These are phyloP conservation scores for Solanum paucissectum DNA, from an alignment of 257 asterid genomes.

Conservation along the genomic window DNA sequence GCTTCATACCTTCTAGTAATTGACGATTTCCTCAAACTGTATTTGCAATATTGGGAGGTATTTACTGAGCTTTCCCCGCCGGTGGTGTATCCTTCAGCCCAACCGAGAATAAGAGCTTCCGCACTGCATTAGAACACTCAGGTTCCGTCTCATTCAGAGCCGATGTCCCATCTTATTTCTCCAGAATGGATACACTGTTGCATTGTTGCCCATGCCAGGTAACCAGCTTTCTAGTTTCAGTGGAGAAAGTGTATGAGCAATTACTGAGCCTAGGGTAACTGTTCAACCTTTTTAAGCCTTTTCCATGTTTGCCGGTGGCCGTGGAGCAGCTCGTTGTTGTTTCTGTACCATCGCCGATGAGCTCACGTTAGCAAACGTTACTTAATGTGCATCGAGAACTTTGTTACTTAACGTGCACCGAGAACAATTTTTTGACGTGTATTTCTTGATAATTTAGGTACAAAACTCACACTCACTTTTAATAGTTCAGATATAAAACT, in stretches of 20 bases:
- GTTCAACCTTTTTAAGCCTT: not conserved
- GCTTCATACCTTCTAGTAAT: not conserved
- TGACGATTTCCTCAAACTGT: not conserved
- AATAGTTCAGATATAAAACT: no score
- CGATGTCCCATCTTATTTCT: not conserved
- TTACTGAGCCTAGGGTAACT: not conserved
- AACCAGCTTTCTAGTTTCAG: not conserved
- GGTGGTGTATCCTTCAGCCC: not conserved
- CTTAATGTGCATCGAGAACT: not conserved
- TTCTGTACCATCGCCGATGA: not conserved
- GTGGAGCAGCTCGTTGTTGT: not conserved
- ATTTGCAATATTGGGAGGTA: not conserved
- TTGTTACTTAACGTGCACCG: not conserved
- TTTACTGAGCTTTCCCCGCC: not conserved
- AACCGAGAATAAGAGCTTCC: not conserved
- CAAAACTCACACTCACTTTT: fast-evolving
- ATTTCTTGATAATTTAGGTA: no score
- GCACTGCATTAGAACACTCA: not conserved
- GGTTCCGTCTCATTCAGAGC: not conserved
- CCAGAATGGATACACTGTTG: not conserved
- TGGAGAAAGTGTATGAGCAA: not conserved
- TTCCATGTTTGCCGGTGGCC: not conserved
- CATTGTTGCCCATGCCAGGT: not conserved
- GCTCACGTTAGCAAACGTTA: not conserved
- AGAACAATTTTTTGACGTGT: no score